Conservation (phyloP, 2,329 filamentous ascomycete species). For the Rugonectria rugulosa region DNA sequence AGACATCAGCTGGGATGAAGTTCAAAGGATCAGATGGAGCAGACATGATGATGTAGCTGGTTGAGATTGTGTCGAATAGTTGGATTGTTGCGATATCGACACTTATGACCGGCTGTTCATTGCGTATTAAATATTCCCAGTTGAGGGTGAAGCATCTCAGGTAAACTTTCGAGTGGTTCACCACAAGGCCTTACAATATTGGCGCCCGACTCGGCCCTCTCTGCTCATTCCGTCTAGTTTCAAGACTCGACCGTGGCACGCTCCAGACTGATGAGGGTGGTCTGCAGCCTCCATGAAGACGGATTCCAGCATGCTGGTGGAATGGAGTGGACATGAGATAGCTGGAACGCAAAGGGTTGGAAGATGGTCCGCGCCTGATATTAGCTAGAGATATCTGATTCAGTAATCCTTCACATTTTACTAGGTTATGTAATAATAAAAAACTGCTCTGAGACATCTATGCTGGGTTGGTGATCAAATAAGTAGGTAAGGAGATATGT, state of each 20-base stretch:
- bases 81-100: too few species aligned
- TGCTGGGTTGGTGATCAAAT: too few species aligned
- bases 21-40: slow-evolving; percentile 1
- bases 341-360: background rate
- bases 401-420: too few species aligned
- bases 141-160: background rate
- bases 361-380: background rate
- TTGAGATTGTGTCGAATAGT: background rate
- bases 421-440: too few species aligned
- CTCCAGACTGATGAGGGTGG: background rate
- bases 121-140: too few species aligned
- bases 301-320: background rate
- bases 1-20: slow-evolving; percentile 5
- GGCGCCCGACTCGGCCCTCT: too few species aligned
- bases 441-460: too few species aligned
- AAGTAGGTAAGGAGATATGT: too few species aligned
- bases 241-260: background rate
- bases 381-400: background rate
- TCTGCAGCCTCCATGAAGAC: background rate
- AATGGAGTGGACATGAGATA: background rate
- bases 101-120: too few species aligned
- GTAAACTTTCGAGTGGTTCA: too few species aligned
- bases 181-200: too few species aligned
- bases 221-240: background rate
- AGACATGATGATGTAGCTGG: background rate